Conservation (phyloP, 2,329 filamentous ascomycete species). For the Emmonsiellopsis sp. region DNA sequence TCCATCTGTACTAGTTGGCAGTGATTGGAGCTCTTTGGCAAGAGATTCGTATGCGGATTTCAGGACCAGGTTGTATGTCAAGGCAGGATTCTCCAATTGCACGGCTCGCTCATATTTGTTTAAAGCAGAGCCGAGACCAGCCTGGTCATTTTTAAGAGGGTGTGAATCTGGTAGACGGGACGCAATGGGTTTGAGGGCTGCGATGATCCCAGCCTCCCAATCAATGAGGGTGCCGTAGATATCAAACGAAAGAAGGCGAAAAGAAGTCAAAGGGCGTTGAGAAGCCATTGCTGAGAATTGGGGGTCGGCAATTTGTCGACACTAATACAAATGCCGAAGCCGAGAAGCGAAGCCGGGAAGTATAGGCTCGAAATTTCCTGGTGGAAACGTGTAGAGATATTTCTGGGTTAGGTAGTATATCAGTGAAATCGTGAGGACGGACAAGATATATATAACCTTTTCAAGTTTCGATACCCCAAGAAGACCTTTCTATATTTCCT, state of each 20-base stretch:
- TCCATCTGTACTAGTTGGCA: slow-evolving; percentile 6
- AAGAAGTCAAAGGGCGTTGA: slow-evolving; percentile 21
- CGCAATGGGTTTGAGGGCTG: slow-evolving; percentile 38
- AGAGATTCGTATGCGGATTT: slow-evolving; percentile 33
- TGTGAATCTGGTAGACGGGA: slow-evolving; percentile 33
- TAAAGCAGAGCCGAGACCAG: slow-evolving; percentile 37
- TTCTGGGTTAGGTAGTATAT: no score
- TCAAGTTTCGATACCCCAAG: no score
- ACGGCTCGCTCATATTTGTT: slow-evolving; percentile 40
- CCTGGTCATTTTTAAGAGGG: slow-evolving; percentile 25
- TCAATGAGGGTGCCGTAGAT: slow-evolving; percentile 73
- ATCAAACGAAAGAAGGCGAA: slow-evolving; percentile 59
- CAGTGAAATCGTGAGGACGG: no score
- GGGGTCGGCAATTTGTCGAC: no score
- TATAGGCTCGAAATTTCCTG: no score
- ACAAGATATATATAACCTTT: no score
- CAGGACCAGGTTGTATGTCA: slow-evolving; percentile 54
- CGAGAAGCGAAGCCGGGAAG: no score
- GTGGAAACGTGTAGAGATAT: no score
- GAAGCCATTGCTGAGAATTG: background rate
- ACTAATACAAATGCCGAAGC: no score
- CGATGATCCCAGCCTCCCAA: slow-evolving; percentile 60
- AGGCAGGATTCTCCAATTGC: slow-evolving; percentile 45
- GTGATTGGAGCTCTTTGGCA: slow-evolving; percentile 19
- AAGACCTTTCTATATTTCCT: background rate